Evolutionary conservation across 208 protist genomes (phyloP).

Genomic region (Wallacemonas collosoma): DNA sequence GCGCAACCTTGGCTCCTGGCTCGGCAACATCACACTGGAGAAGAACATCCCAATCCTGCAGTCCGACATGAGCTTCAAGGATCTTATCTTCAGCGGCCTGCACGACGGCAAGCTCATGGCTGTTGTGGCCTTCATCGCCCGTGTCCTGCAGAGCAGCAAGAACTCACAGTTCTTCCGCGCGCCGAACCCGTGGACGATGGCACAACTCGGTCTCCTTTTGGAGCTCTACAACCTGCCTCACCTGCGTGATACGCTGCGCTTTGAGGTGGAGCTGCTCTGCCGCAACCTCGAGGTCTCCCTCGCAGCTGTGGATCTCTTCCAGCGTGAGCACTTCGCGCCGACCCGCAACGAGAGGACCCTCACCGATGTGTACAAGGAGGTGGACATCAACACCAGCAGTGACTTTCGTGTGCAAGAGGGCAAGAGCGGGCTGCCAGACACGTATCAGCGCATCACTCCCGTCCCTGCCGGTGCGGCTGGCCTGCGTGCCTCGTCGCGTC

Average conservation of each 20-base stretch:
- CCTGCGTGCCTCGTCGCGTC: slow-evolving; percentile 30
- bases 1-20: slow-evolving; percentile 98
- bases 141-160: slow-evolving; percentile 88
- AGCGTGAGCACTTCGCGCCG: slow-evolving; percentile 20
- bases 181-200: slow-evolving; percentile 99
- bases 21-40: slow-evolving; percentile 97
- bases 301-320: slow-evolving; percentile 41
- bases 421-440: slow-evolving; percentile 21
- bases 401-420: slow-evolving; percentile 70
- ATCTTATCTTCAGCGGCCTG: slow-evolving; percentile 95
- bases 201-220: slow-evolving; percentile 88
- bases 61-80: slow-evolving; percentile 95
- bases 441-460: slow-evolving; percentile 11
- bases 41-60: slow-evolving; percentile 97
- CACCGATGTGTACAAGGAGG: slow-evolving; percentile 59
- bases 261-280: slow-evolving; percentile 95
- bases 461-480: not conserved
- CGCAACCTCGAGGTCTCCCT: slow-evolving; percentile 71
- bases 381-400: slow-evolving; percentile 67
- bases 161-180: slow-evolving; percentile 95
- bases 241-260: slow-evolving; percentile 97
- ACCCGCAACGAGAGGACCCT: slow-evolving; percentile 40
- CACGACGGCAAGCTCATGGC: slow-evolving; percentile 94
- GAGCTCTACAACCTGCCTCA: slow-evolving; percentile 97
- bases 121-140: slow-evolving; percentile 97